Percentiles rank a stretch among this genome's conserved stretches.
Evolutionary conservation across 768 basidiomycete genomes (phyloP).

Genomic region (Butyriboletus loyo): DNA sequence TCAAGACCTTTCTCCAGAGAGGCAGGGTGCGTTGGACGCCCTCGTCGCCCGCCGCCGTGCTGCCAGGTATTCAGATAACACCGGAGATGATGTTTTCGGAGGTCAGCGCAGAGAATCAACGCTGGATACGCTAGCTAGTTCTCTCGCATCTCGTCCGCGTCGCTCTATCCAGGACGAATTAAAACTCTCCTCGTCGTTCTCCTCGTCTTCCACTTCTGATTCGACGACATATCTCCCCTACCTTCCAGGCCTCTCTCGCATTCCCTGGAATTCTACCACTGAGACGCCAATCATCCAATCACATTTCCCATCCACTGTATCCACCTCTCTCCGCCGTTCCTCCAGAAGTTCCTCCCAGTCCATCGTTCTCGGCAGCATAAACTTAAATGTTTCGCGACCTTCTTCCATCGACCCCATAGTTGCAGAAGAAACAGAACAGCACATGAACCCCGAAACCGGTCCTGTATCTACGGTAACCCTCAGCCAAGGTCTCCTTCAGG

Average conservation of each 20-base stretch:
- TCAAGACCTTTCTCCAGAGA: slow-evolving; percentile 23
- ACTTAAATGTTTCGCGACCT: slow-evolving; percentile 24
- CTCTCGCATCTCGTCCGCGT: slow-evolving; percentile 25
- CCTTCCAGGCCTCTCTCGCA: slow-evolving; percentile 9
- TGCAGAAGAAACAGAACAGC: slow-evolving; percentile 12
- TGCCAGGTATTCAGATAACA: slow-evolving; percentile 7
- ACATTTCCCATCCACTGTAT: slow-evolving; percentile 10
- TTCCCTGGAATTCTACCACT: not conserved
- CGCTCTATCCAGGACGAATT: slow-evolving; percentile 10
- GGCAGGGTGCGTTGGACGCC: slow-evolving; percentile 37
- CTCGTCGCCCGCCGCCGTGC: slow-evolving; percentile 30
- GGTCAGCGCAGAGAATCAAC: slow-evolving; percentile 11
- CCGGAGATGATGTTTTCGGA: slow-evolving; percentile 25
- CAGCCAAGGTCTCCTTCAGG: slow-evolving; percentile 32
- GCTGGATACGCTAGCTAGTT: slow-evolving; percentile 20
- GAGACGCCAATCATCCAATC: slow-evolving; percentile 21
- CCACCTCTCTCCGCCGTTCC: slow-evolving; percentile 23
- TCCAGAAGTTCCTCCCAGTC: slow-evolving; percentile 22
- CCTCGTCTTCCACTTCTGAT: slow-evolving; percentile 14
- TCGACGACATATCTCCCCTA: slow-evolving; percentile 20
- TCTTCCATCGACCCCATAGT: slow-evolving; percentile 15
- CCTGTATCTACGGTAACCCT: slow-evolving; percentile 15
- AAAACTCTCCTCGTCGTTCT: slow-evolving; percentile 17
- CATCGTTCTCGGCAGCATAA: slow-evolving; percentile 25
- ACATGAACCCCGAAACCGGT: slow-evolving; percentile 4